Conservation (phyloP, 768 basidiomycete species). For the Mycena leptocephala region DNA sequence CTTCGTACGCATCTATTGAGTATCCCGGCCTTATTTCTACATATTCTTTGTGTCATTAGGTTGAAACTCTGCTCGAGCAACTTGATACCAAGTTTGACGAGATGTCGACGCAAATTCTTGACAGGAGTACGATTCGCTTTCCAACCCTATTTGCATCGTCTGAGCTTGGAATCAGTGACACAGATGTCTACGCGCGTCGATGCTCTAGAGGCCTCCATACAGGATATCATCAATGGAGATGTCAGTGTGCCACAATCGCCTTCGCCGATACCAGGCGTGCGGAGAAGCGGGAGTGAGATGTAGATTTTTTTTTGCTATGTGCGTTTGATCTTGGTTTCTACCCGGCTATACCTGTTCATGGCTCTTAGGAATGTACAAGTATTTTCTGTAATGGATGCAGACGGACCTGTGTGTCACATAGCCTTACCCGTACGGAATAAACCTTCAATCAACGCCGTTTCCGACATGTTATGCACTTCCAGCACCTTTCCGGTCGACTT, state of each 20-base stretch:
- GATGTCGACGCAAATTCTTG: constrained; percentile 92
- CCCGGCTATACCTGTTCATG: background rate
- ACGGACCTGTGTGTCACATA: background rate
- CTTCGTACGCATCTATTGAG: constrained; percentile 68
- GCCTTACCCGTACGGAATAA: no score
- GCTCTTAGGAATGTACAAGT: constrained; percentile 6
- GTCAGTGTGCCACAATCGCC: constrained; percentile 78
- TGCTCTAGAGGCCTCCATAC: constrained; percentile 90
- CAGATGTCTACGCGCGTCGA: constrained; percentile 96
- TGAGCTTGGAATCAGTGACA: constrained; percentile 72
- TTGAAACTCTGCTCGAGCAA: constrained; percentile 90
- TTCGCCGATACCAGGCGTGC: constrained; percentile 60
- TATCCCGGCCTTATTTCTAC: background rate
- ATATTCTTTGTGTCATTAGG: constrained; percentile 60
- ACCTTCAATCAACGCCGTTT: background rate
- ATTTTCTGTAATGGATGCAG: constrained; percentile 7
- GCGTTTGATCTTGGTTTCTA: background rate
- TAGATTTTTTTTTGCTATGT: constrained; percentile 15
- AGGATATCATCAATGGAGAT: constrained; percentile 92
- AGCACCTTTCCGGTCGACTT: background rate
- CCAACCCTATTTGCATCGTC: constrained; percentile 16
- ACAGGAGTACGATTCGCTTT: constrained; percentile 73
- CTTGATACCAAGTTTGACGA: constrained; percentile 94
- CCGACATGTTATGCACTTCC: background rate
- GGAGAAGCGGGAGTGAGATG: constrained; percentile 59